phyloP scores from a whole-genome alignment of 345 rosid genomes.

The Sapria himalayana region DNA sequence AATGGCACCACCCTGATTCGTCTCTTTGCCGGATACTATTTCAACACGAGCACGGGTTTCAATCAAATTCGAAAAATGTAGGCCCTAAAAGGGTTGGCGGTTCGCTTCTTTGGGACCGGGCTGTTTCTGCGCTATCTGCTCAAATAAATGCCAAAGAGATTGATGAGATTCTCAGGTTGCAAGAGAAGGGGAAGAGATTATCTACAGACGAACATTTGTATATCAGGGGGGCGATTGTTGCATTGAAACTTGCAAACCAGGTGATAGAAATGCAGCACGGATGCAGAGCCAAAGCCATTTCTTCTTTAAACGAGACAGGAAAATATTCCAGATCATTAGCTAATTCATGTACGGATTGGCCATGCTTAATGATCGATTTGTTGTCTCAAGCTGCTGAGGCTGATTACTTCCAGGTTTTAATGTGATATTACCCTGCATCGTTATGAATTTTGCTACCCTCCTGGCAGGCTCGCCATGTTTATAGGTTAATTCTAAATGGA shows the following conservation, averaged over 20 bases:
- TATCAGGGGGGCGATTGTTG: conserved; percentile 48
- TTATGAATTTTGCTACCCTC: too few species aligned
- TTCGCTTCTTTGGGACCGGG: conserved; percentile 60
- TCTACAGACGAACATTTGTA: conserved; percentile 62
- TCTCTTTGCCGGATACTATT: conserved; percentile 33
- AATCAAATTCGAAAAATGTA: conserved; percentile 14
- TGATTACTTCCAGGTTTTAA: conserved; percentile 84
- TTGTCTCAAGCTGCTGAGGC: conserved; percentile 80
- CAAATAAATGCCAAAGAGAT: conserved; percentile 55
- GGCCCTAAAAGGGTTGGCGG: conserved; percentile 28
- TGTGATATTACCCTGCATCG: too few species aligned
- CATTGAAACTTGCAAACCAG: conserved; percentile 71
- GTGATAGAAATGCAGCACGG: conserved; percentile 37
- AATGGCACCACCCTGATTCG: conserved; percentile 58
- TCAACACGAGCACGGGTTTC: conserved; percentile 6
- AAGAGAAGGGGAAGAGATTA: conserved; percentile 30
- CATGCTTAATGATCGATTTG: conserved; percentile 71
- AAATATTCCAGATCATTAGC: conserved; percentile 71
- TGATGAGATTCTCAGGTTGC: conserved; percentile 35
- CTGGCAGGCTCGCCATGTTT: too few species aligned
- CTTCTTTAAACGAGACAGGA: conserved; percentile 47
- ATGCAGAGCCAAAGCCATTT: conserved; percentile 76
- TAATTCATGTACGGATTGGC: conserved; percentile 81
- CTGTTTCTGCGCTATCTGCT: conserved; percentile 45
- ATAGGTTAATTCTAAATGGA: too few species aligned